Evolutionary conservation across 2,329 filamentous ascomycete species (phyloP), one percentile per base, ranked within the genome.

Genomic region (Sporothrix mexicana): DNA sequence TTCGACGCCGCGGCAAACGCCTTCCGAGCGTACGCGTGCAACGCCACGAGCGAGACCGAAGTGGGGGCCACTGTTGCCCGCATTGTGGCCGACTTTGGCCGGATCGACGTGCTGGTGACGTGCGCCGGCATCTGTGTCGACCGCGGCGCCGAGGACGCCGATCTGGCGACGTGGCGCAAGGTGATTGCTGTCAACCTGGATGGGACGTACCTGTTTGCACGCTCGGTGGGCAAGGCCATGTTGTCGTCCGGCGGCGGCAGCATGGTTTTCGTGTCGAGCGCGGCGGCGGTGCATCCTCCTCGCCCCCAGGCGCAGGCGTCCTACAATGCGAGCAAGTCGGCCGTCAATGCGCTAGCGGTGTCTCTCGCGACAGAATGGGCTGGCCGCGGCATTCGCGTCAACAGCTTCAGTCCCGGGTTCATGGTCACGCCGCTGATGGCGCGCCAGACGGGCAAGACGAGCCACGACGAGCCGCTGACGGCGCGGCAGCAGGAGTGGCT

Each of bases 311-410:
- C 49, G 2, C 49, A 51, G 49, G 49, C 49, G 49, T 51, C 49
- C 15, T 51, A 51, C 49, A 51, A 51, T n/a, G 49, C 49, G 15
- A 51, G 49, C 49, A 51, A 51, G 49, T 51, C 49, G 49, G 49
- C 49, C 2, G 49, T 51, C 15, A 51, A 51, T 15, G 49, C 49
- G n/a, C 49, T 51, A 15, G 15, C 49, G 15, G 49, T 51, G 49
- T 51, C 49, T 2, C 15, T 51, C 5, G 49, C 49, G 6, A 51
- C 49, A 15, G 49, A 51, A n/a, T 51, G 49, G 49, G 49, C 49
- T 5, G 49, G 15, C 49, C 49, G 49, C n/a, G 49, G 49, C 15
- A 51, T 51, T 7, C 49, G 49, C n/a, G 49, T 51, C 49, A 51
- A 51, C 49, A 51, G 49, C 49, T 51, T 51, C 15, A 51, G 49